Conservation (phyloP, 129 eudicot species). For the Escallonia herrerae region DNA sequence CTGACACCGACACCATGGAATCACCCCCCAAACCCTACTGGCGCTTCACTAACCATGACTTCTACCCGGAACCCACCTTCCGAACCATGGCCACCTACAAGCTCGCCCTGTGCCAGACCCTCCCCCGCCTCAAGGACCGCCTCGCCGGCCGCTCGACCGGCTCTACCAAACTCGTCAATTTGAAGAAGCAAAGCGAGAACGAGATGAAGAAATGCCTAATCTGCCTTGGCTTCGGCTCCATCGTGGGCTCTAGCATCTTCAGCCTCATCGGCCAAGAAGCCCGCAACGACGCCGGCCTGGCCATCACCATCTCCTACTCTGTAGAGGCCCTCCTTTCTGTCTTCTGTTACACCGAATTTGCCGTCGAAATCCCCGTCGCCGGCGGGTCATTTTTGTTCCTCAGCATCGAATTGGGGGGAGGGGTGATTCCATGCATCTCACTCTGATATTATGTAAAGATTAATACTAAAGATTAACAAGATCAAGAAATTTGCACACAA, state of each 20-base stretch:
- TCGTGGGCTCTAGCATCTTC: slow-evolving; percentile 84
- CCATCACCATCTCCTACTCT: slow-evolving; percentile 59
- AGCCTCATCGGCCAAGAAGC: slow-evolving; percentile 71
- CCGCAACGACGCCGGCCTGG: slow-evolving; percentile 62
- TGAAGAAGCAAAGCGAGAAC: slow-evolving; percentile 50
- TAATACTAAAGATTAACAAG: too few species aligned
- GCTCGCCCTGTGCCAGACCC: too few species aligned
- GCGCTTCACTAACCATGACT: too few species aligned
- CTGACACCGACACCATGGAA: too few species aligned
- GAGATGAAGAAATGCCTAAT: slow-evolving; percentile 55
- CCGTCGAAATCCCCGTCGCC: slow-evolving; percentile 82
- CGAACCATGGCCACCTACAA: too few species aligned
- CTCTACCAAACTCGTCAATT: slow-evolving; percentile 34
- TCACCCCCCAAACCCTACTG: too few species aligned
- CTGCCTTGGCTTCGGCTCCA: slow-evolving; percentile 80
- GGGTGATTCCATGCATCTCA: too few species aligned
- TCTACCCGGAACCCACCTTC: too few species aligned
- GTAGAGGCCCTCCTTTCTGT: slow-evolving; percentile 69
- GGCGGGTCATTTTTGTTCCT: slow-evolving; percentile 78
- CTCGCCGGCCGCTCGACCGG: slow-evolving; percentile 64
- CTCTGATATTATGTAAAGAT: too few species aligned
- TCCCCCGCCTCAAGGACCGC: slow-evolving; percentile 64
- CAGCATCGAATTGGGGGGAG: slow-evolving; percentile 69
- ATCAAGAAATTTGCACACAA: too few species aligned
- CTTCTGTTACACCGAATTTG: slow-evolving; percentile 75